These are phyloP conservation scores for Echeveria elegans DNA, from an alignment of 164 flowering plant species.

Conservation along the genomic window DNA sequence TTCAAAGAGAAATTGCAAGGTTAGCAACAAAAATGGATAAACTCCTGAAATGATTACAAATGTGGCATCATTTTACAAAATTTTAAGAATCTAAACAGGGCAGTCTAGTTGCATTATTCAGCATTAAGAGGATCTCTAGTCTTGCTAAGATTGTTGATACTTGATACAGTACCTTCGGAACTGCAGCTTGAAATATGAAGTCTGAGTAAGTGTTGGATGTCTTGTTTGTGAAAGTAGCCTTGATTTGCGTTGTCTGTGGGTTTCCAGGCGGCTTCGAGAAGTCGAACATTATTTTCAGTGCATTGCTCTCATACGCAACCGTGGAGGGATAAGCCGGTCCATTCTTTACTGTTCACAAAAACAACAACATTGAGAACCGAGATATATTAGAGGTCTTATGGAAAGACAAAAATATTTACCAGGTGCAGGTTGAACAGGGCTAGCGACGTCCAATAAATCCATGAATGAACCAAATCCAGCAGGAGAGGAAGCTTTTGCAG, in stretches of 20 bases:
- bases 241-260: conserved; percentile 55
- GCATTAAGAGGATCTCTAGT: neutral
- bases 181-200: conserved; percentile 95
- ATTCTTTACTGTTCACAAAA: conserved; percentile 34
- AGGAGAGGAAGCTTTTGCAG: conserved; percentile 32
- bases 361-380: neutral
- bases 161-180: conserved; percentile 72
- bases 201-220: conserved; percentile 54
- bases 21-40: neutral
- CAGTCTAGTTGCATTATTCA: neutral
- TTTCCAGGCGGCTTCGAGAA: conserved; percentile 73
- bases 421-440: conserved; percentile 28
- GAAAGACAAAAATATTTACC: conserved; percentile 25
- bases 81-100: neutral
- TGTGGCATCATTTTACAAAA: neutral
- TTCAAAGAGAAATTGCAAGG: conserved; percentile 6
- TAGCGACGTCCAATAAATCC: conserved; percentile 80
- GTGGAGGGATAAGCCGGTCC: conserved; percentile 58
- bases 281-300: conserved; percentile 59
- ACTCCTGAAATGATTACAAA: neutral
- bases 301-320: conserved; percentile 70
- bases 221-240: conserved; percentile 67
- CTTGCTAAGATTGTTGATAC: neutral
- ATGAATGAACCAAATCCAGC: conserved; percentile 50
- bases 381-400: neutral